Percentiles rank a stretch among this genome's conserved stretches.
These are phyloP conservation scores for Rhodotorula glutinis DNA, from an alignment of 1,284 basidiomycete genomes.

Conservation along the genomic window DNA sequence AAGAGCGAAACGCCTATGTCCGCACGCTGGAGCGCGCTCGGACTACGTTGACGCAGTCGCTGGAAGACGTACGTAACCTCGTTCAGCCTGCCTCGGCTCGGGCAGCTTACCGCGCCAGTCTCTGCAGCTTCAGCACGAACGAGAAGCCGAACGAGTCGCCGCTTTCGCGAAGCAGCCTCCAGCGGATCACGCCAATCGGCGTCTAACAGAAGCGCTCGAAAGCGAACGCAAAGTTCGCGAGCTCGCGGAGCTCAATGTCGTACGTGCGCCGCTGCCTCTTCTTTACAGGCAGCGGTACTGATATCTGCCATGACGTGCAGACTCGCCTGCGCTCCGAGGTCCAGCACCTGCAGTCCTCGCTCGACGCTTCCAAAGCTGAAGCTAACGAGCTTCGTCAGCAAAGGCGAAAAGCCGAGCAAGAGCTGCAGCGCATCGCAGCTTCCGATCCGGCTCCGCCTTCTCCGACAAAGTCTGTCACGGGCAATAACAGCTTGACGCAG, in stretches of 20 bases:
- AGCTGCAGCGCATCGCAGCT: conserved; percentile 27
- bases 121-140: conserved; percentile 33
- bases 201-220: conserved; percentile 16
- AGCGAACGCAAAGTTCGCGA: conserved; percentile 35
- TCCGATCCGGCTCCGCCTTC: conserved; percentile 23
- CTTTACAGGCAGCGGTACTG: too few species aligned
- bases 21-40: conserved; percentile 33
- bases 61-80: conserved; percentile 31
- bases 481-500: not conserved
- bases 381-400: conserved; percentile 22
- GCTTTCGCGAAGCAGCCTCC: conserved; percentile 16
- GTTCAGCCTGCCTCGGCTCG: too few species aligned
- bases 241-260: conserved; percentile 38
- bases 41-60: conserved; percentile 23
- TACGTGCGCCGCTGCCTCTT: not conserved
- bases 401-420: conserved; percentile 22
- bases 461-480: conserved; percentile 11
- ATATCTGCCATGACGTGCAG: conserved; percentile 3
- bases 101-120: too few species aligned
- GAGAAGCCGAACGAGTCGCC: conserved; percentile 30
- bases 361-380: conserved; percentile 21
- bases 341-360: conserved; percentile 15
- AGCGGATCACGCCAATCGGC: conserved; percentile 13
- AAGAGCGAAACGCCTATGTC: conserved; percentile 35
- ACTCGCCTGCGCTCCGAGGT: conserved; percentile 32